These are phyloP conservation scores for Trebouxia sp. DNA, from an alignment of 139 green algal species.

Conservation along the genomic window DNA sequence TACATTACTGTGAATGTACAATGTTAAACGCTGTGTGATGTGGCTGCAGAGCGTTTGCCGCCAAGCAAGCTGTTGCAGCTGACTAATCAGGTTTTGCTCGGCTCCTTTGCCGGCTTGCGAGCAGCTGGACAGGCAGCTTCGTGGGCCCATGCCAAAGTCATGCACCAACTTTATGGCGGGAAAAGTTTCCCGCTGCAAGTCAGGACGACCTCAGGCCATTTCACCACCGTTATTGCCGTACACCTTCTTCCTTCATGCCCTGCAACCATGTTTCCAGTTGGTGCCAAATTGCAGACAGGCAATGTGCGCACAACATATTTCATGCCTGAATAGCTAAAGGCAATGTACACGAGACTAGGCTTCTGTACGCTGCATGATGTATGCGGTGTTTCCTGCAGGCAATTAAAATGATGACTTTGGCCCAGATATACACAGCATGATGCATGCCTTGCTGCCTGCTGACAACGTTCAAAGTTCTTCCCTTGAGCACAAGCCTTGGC, in stretches of 20 bases:
- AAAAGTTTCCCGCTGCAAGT: background rate
- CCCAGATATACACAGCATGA: too few relatives aligned
- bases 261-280: background rate
- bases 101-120: background rate
- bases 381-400: too few relatives aligned
- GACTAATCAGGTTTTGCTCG: background rate
- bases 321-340: too few relatives aligned
- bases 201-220: background rate
- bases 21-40: background rate
- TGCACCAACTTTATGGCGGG: background rate
- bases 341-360: too few relatives aligned
- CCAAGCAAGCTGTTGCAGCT: background rate
- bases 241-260: too few relatives aligned
- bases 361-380: too few relatives aligned
- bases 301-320: background rate
- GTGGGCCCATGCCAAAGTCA: background rate
- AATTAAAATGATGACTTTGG: too few relatives aligned
- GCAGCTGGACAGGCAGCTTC: background rate
- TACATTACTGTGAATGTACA: background rate
- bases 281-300: background rate
- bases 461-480: too few relatives aligned
- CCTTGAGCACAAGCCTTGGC: too few relatives aligned
- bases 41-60: background rate
- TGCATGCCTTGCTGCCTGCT: too few relatives aligned
- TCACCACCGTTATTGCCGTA: background rate